Percentiles rank a stretch among this genome's conserved stretches.
phyloP scores from a whole-genome alignment of 2,329 filamentous ascomycete species.

The Elsinoe ampelina region DNA sequence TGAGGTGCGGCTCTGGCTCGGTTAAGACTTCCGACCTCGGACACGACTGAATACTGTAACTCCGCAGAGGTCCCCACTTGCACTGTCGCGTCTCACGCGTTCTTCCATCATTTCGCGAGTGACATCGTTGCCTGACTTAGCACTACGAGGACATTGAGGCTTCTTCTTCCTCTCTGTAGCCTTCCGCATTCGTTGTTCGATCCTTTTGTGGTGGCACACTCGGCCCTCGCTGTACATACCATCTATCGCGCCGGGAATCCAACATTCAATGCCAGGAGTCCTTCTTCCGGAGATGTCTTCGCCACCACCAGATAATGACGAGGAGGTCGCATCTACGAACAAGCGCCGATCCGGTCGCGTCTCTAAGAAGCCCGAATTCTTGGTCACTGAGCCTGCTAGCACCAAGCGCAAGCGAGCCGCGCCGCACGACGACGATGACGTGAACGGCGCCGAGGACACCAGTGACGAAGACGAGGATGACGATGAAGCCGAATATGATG shows the following conservation, averaged over 20 bases:
- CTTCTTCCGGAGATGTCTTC: slow-evolving; percentile 11
- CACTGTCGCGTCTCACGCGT: slow-evolving; percentile 7
- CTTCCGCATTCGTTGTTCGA: not conserved
- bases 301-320: not conserved
- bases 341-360: slow-evolving; percentile 17
- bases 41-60: not conserved
- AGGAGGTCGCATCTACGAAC: slow-evolving; percentile 6
- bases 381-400: slow-evolving; percentile 8
- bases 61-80: not conserved
- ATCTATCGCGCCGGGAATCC: not conserved
- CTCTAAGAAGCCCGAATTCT: slow-evolving; percentile 16
- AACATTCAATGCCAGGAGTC: slow-evolving; percentile 10
- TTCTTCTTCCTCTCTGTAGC: not conserved
- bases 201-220: not conserved
- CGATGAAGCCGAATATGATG: slow-evolving; percentile 28
- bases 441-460: slow-evolving; percentile 26
- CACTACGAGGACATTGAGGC: not conserved
- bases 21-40: not conserved
- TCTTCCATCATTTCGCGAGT: not conserved
- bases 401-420: slow-evolving; percentile 41
- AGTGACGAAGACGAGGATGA: slow-evolving; percentile 25
- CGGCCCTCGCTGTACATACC: too few species aligned
- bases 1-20: not conserved
- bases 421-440: slow-evolving; percentile 25
- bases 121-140: not conserved